Conservation (phyloP, 768 basidiomycete genomes). For the Phylloporus arenicola region DNA sequence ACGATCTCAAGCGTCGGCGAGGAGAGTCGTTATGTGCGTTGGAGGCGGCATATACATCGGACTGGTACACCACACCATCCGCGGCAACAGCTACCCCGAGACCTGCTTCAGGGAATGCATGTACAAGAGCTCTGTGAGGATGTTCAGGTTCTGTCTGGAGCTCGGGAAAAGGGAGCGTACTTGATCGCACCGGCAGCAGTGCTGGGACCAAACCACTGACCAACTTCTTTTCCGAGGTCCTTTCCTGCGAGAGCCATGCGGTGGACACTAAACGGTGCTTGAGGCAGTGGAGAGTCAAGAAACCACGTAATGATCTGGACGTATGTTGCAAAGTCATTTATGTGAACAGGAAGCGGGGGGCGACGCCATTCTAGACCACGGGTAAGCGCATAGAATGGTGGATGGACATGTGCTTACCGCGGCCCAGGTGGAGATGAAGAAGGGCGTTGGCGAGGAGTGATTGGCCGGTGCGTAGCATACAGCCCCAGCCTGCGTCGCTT, state of each 20-base stretch:
- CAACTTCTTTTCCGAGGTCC: conserved; percentile 90
- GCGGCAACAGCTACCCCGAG: conserved; percentile 78
- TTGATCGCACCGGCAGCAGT: conserved; percentile 96
- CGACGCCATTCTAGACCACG: conserved; percentile 70
- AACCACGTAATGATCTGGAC: conserved; percentile 94
- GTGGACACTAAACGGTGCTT: conserved; percentile 91
- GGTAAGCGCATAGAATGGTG: conserved; percentile 7
- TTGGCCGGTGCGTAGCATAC: conserved; percentile 87
- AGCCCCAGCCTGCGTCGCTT: conserved; percentile 85
- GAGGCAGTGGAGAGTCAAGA: conserved; percentile 78
- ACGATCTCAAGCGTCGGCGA: conserved; percentile 25
- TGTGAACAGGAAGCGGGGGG: conserved; percentile 54
- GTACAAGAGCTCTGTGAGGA: conserved; percentile 60
- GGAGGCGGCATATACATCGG: conserved; percentile 82
- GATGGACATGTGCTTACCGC: conserved; percentile 41
- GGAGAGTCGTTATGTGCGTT: conserved; percentile 28
- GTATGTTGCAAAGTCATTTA: conserved; percentile 75
- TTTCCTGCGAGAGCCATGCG: conserved; percentile 94
- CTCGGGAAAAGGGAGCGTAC: conserved; percentile 35
- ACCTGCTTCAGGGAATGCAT: conserved; percentile 72
- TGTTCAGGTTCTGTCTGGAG: conserved; percentile 1
- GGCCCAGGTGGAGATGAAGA: conserved; percentile 67
- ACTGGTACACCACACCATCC: conserved; percentile 78
- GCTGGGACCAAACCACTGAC: conserved; percentile 97
- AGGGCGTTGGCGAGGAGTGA: conserved; percentile 76